Evolutionary conservation across 2,329 filamentous ascomycete genomes (phyloP).

Genomic region (Pyrenochaeta sp.): DNA sequence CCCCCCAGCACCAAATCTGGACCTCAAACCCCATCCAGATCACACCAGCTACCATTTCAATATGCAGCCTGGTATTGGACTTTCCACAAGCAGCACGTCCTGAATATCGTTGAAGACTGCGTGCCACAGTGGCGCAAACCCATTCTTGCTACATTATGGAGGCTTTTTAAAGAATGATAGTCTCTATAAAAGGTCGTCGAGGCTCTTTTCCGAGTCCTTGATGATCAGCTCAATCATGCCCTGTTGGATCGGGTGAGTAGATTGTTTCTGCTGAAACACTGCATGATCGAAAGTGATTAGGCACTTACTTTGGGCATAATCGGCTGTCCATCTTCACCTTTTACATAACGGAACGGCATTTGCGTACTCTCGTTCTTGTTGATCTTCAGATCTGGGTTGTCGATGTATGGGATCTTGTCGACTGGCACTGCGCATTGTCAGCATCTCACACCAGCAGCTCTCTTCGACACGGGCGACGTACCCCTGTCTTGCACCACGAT

Average conservation of each 20-base stretch:
- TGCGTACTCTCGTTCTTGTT: conserved; percentile 92
- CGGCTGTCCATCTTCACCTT: conserved; percentile 74
- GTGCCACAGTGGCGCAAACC: conserved; percentile 49
- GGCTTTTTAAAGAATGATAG: not conserved
- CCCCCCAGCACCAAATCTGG: conserved; percentile 11
- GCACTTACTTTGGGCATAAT: conserved; percentile 85
- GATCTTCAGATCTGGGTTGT: conserved; percentile 89
- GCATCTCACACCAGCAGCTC: conserved; percentile 9
- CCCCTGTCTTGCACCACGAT: conserved; percentile 86
- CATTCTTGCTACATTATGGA: conserved; percentile 18
- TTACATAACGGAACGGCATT: conserved; percentile 98
- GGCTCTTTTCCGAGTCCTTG: conserved; percentile 90
- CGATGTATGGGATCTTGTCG: conserved; percentile 80
- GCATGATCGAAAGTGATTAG: conserved; percentile 15
- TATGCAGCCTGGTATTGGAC: conserved; percentile 12
- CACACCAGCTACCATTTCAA: conserved; percentile 17
- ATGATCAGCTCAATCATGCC: conserved; percentile 95
- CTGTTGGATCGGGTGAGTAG: conserved; percentile 57
- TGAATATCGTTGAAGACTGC: conserved; percentile 38
- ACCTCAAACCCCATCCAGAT: conserved; percentile 17
- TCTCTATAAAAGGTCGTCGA: conserved; percentile 79
- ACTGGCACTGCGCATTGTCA: conserved; percentile 69
- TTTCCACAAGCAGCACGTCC: conserved; percentile 30
- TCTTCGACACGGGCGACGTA: conserved; percentile 55
- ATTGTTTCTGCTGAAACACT: conserved; percentile 18